Evolutionary conservation across 352 stramenopile genomes (phyloP).

Genomic region (Nothophytophthora sp.): DNA sequence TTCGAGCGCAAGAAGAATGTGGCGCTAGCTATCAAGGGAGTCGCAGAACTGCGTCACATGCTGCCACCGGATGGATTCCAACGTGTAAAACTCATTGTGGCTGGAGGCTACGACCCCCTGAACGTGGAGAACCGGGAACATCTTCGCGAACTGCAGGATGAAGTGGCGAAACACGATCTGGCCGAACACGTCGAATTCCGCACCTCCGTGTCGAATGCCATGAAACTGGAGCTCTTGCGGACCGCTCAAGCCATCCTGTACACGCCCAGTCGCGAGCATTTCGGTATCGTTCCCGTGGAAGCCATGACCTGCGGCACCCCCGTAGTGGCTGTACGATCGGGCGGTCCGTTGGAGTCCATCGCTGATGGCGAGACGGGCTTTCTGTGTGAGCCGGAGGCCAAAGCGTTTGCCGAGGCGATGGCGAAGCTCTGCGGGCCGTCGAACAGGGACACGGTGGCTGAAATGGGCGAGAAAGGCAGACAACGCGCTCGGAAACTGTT

Average conservation of each 20-base stretch:
- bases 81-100: conserved; percentile 90
- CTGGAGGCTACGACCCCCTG: conserved; percentile 95
- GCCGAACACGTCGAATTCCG: conserved; percentile 84
- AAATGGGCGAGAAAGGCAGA: conserved; percentile 56
- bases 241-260: conserved; percentile 93
- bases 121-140: conserved; percentile 97
- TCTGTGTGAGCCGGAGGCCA: conserved; percentile 59
- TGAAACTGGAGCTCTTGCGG: conserved; percentile 86
- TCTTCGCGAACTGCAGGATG: conserved; percentile 85
- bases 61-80: conserved; percentile 41
- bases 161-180: conserved; percentile 61
- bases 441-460: conserved; percentile 26
- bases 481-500: conserved; percentile 58
- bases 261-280: conserved; percentile 97
- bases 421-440: conserved; percentile 45
- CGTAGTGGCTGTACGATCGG: conserved; percentile 94
- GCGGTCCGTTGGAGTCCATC: conserved; percentile 97
- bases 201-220: conserved; percentile 86
- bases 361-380: conserved; percentile 87
- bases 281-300: conserved; percentile 99
- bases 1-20: conserved; percentile 99
- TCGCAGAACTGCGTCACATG: conserved; percentile 55
- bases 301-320: conserved; percentile 96
- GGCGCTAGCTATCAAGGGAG: conserved; percentile 83
- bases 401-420: conserved; percentile 70